Percentiles rank a stretch among this genome's conserved stretches.
phyloP scores from a whole-genome alignment of 139 green algal genomes.

The Micractinium sp. region DNA sequence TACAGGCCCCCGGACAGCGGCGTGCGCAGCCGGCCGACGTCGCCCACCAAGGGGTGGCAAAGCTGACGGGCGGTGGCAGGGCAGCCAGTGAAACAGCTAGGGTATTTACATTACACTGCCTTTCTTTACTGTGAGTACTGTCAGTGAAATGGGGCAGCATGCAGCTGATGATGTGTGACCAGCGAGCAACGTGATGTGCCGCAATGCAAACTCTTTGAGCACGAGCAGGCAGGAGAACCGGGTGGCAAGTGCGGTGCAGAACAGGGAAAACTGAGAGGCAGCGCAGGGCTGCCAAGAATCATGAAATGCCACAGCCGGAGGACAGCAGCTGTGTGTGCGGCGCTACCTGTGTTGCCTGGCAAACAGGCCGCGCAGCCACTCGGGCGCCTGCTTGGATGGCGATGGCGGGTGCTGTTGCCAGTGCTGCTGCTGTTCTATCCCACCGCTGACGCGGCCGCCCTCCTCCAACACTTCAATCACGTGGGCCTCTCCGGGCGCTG shows the following conservation, averaged over 20 bases:
- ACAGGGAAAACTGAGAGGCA: too few species aligned
- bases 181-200: too few species aligned
- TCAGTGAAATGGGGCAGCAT: too few species aligned
- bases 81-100: too few species aligned
- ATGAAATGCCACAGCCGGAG: too few species aligned
- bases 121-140: too few species aligned
- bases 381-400: background rate
- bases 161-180: too few species aligned
- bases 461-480: background rate
- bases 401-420: background rate
- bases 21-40: background rate
- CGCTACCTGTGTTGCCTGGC: too few species aligned
- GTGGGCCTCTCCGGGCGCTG: background rate
- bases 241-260: background rate
- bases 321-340: background rate
- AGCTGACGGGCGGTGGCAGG: background rate
- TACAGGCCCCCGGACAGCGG: constrained; percentile 3
- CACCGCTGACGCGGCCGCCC: background rate
- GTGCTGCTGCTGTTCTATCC: background rate
- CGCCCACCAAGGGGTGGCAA: background rate
- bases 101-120: too few species aligned
- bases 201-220: background rate
- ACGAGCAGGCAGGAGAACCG: background rate
- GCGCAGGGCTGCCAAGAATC: too few species aligned
- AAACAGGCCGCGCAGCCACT: constrained; percentile 6